These are phyloP conservation scores for Chionographis japonica DNA, from an alignment of 106 monocot species.

Conservation along the genomic window DNA sequence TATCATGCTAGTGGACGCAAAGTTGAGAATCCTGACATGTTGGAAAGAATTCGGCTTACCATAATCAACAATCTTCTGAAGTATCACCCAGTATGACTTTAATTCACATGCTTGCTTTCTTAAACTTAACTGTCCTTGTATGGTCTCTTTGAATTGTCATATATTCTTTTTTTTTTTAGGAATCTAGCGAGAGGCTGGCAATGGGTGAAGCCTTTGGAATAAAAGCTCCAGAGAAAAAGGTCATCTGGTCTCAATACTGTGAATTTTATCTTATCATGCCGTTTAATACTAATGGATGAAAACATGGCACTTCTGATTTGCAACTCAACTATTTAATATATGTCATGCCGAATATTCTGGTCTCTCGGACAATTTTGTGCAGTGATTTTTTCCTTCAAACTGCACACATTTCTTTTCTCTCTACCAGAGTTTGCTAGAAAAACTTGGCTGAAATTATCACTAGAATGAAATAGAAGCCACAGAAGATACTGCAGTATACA, in stretches of 20 bases:
- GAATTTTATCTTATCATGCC: not conserved
- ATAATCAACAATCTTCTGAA: constrained; percentile 87
- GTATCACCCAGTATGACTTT: constrained; percentile 79
- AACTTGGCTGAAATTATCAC: too few species aligned
- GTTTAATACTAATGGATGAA: not conserved
- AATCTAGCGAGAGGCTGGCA: constrained; percentile 89
- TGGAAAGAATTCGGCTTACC: constrained; percentile 87
- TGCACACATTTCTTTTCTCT: too few species aligned
- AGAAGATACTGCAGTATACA: too few species aligned
- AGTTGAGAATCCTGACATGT: constrained; percentile 76
- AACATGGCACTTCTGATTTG: not conserved
- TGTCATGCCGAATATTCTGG: too few species aligned
- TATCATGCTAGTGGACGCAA: constrained; percentile 69
- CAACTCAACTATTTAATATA: not conserved
- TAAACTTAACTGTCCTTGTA: not conserved
- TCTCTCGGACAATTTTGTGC: too few species aligned
- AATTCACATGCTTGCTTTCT: not conserved
- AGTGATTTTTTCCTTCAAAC: too few species aligned
- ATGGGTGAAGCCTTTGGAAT: constrained; percentile 97
- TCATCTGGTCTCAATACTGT: not conserved
- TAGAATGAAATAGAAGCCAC: too few species aligned
- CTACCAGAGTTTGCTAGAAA: too few species aligned
- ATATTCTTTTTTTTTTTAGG: constrained; percentile 36
- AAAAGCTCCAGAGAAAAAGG: constrained; percentile 81
- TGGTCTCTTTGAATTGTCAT: constrained; percentile 3